Percentiles rank a stretch among this genome's conserved stretches.
Evolutionary conservation across 108 stramenopile genomes (phyloP).

Genomic region (Fistulifera solaris): DNA sequence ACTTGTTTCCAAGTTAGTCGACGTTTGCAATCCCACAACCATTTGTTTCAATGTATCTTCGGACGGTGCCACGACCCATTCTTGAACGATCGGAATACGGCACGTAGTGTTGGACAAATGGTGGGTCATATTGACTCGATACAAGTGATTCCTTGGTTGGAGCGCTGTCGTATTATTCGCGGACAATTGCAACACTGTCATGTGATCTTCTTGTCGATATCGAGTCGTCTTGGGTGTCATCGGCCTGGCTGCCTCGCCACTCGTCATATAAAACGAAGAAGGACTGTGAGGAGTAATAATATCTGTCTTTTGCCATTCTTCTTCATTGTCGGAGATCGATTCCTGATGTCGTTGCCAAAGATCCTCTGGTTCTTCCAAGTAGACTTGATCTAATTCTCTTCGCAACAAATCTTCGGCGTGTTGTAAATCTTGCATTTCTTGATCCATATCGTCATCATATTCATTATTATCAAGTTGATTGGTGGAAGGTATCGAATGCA

Average conservation of each 20-base stretch:
- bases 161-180: background rate
- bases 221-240: background rate
- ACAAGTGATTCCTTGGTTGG: constrained; percentile 10
- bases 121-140: constrained; percentile 7
- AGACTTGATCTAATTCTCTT: constrained; percentile 12
- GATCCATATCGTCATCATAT: constrained; percentile 10
- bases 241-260: too few species aligned
- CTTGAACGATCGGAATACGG: background rate
- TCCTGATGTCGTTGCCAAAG: background rate
- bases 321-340: background rate
- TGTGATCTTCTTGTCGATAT: constrained; percentile 4
- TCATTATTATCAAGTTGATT: background rate
- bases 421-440: constrained; percentile 7
- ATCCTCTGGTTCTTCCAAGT: too few species aligned
- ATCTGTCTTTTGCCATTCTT: background rate
- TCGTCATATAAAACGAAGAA: too few species aligned
- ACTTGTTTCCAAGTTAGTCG: too few species aligned
- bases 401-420: constrained; percentile 11
- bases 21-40: constrained; percentile 7
- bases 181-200: background rate
- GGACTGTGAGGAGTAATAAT: too few species aligned
- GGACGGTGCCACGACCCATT: constrained; percentile 3
- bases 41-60: constrained; percentile 6
- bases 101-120: background rate
- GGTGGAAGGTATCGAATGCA: background rate